phyloP scores from a whole-genome alignment of 2,329 filamentous ascomycete genomes.

The Colletotrichum sp. region DNA sequence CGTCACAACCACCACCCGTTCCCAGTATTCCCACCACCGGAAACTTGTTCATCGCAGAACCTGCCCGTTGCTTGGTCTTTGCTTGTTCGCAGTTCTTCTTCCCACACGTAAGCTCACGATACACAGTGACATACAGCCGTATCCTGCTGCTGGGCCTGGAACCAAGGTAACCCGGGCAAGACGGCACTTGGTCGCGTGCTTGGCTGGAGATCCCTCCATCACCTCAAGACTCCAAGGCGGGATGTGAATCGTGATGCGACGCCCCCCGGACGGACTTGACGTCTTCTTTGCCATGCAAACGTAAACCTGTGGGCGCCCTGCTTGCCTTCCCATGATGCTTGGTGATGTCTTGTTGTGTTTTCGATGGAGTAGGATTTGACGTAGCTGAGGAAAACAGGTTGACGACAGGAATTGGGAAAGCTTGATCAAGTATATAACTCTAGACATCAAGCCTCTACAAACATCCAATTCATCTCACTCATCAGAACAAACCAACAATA shows the following conservation, averaged over 20 bases:
- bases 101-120: background rate
- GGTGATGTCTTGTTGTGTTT: background rate
- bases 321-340: background rate
- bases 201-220: background rate
- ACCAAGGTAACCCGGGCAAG: background rate
- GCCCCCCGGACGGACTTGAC: background rate
- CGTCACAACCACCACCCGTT: background rate
- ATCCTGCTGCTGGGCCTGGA: background rate
- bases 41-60: background rate
- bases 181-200: constrained; percentile 4
- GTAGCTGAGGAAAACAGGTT: background rate
- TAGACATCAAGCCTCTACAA: background rate
- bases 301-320: background rate
- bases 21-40: background rate
- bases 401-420: background rate
- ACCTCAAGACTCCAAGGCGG: background rate
- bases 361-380: constrained; percentile 10
- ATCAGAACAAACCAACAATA: background rate
- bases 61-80: background rate
- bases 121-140: background rate
- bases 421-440: constrained; percentile 1
- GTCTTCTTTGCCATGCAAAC: background rate
- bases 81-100: background rate
- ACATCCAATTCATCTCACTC: background rate
- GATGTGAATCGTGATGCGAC: background rate